Conservation (phyloP, 2,329 filamentous ascomycete genomes). For the Xylaria sp. region DNA sequence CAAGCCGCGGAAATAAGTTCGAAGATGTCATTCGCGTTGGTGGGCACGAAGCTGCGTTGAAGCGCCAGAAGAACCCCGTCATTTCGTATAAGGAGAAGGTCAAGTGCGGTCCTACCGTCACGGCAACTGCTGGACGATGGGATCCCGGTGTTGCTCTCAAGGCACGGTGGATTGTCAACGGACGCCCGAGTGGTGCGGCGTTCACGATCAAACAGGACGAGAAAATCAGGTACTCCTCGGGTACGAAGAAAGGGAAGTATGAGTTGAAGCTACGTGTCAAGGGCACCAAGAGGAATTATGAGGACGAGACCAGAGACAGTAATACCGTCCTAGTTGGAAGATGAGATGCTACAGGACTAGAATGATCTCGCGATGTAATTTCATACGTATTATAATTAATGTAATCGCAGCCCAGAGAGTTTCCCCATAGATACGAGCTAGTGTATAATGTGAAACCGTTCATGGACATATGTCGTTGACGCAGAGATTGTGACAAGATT, state of each 20-base stretch:
- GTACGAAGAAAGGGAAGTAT: neutral
- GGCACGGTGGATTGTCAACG: slow-evolving; percentile 32
- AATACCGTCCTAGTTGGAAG: slow-evolving; percentile 7
- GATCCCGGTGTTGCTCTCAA: slow-evolving; percentile 30
- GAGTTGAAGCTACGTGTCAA: slow-evolving; percentile 24
- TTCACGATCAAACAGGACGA: slow-evolving; percentile 28
- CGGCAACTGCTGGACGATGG: slow-evolving; percentile 29
- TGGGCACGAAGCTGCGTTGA: slow-evolving; percentile 28
- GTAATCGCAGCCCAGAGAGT: neutral
- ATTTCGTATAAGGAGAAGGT: slow-evolving; percentile 9
- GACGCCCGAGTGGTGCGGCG: slow-evolving; percentile 14
- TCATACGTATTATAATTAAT: neutral
- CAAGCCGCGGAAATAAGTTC: slow-evolving; percentile 28
- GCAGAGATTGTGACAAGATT: too few relatives aligned
- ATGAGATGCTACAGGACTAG: neutral
- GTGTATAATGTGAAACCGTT: neutral
- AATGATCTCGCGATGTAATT: neutral
- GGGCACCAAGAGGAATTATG: slow-evolving; percentile 31
- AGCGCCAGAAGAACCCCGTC: slow-evolving; percentile 21
- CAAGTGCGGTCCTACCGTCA: slow-evolving; percentile 16
- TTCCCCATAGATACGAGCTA: neutral
- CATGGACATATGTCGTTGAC: too few relatives aligned
- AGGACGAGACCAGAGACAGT: slow-evolving; percentile 29
- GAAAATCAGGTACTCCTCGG: slow-evolving; percentile 7
- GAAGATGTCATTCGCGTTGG: slow-evolving; percentile 25